Evolutionary conservation across 352 stramenopile genomes (phyloP), one percentile per base, ranked within the genome.

Genomic region (Globisporangium takayamanum): DNA sequence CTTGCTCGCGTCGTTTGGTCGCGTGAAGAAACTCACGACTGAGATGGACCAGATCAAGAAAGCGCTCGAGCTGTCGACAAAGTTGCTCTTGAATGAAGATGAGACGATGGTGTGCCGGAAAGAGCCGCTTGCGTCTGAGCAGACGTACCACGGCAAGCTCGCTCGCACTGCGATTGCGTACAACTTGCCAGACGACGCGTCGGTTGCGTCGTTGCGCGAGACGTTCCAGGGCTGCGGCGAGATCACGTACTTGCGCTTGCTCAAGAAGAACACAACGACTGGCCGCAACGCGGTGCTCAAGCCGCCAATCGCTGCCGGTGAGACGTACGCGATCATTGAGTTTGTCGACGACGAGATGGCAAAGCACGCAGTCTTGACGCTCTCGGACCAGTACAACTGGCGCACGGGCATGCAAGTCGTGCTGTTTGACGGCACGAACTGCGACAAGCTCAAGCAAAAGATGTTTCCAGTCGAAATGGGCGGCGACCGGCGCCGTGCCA

Each of bases 241-340:
- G 62, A 92, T 94, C 64, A 81, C 82, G 39, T 94, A 94, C 62
- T 68, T 94, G 50, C 84, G 84, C 26, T 67, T 94, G 28, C 73
- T 94, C n/a, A 94, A 94, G 74, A 89, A 94, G 70, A 92, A 94
- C 67, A 87, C 80, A 56, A 88, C 80, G 0, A 94, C 82, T 11
- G 84, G 84, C 8, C 79, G 84, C n/a, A 94, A 94, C 55, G 84
- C 84, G 16, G 84, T 94, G 62, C 65, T 94, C 33, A 94, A 94
- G 68, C 84, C 84, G 44, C 84, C 84, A n/a, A 92, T 94, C 58
- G 81, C 84, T 48, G 82, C 84, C 0, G 84, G 84, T 12, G 84
- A 94, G 71, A 94, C 84, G 54, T 94, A 94, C 63, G 84, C 84
- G 46, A 94, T 94, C 72, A 92, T 94, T 46, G 84, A 94, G 66